Base-by-base conservation (phyloP, 2,329 filamentous ascomycete genomes). In the Didymella segeticola region DNA sequence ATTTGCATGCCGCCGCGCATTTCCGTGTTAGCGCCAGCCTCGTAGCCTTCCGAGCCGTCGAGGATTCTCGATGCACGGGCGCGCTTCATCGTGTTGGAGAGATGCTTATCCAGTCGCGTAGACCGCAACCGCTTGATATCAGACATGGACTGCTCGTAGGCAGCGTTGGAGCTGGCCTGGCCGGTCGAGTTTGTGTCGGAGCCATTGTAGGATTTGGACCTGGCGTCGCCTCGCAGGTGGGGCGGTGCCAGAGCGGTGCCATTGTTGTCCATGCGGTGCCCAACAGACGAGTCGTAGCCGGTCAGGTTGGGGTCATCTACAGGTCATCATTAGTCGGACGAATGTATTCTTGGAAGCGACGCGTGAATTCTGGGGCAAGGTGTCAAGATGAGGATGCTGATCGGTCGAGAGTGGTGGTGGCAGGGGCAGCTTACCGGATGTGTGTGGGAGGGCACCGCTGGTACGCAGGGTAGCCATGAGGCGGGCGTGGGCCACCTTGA, bases 121-220 rank as follows among this genome's bases (percentile, higher is more conserved):
- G 95, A 98, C 61, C 93, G 87, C 54, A 99, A 78, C 58, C 95
- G 86, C 67, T 92, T 88, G 71, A 99, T 95, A 76, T 99, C 95
- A 62, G 95, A 96, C 63, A 99, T 87, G 39, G 93, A 96, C 77
- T 93, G 96, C 78, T 98, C 93, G 71, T 98, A 95, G 23, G 90
- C 91, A 14, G 72, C 67, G 27, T 67, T 73, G 45, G 89, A 91
- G 66, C 87, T 72, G 31, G 57, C 61, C 51, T 86, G 83, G 26
- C 79, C 79, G 22, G 57, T 61, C 43, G 88, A 86, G 49, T 77
- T 79, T 53, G 81, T 75, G 58, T 74, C 74, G 15, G 85, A 83
- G 20, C 86, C 88, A 37, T 85, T 85, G 71, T 88, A 89, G 2
- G 89, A 91, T 66, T 88, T 90, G 15, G 91, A 92, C 49, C 90